A percentile compares a stretch with the other conserved stretches of the same genome.
phyloP scores from a whole-genome alignment of 345 rosid genomes.

The Orychophragmus violaceus region DNA sequence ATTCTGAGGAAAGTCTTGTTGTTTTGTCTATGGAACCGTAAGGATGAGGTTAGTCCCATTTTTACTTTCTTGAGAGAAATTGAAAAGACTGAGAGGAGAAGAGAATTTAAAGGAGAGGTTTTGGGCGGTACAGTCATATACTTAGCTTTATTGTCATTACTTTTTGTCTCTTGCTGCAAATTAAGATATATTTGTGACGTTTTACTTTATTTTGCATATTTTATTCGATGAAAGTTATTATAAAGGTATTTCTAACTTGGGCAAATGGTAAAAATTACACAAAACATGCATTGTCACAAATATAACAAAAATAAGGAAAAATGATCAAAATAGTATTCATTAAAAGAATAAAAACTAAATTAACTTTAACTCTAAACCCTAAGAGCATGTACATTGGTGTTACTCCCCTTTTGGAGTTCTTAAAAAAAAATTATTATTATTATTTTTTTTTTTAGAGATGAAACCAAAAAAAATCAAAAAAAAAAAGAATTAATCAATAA shows the following conservation, averaged over 20 bases:
- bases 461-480: too few species aligned
- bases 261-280: too few species aligned
- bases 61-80: constrained; percentile 21
- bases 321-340: too few species aligned
- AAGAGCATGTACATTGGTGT: too few species aligned
- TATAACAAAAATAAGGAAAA: too few species aligned
- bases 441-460: too few species aligned
- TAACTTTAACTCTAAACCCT: too few species aligned
- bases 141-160: constrained; percentile 21
- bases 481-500: too few species aligned
- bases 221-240: constrained; percentile 28
- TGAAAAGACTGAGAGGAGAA: constrained; percentile 26
- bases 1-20: constrained; percentile 39
- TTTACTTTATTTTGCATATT: constrained; percentile 13
- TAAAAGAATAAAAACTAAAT: too few species aligned
- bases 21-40: constrained; percentile 39
- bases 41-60: constrained; percentile 48
- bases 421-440: too few species aligned
- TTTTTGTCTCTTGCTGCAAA: constrained; percentile 25
- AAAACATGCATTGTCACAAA: too few species aligned
- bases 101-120: constrained; percentile 66
- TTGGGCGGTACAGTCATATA: constrained; percentile 49
- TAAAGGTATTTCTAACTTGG: constrained; percentile 23
- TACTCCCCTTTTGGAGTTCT: too few species aligned
- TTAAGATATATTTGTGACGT: constrained; percentile 24